Conservation (phyloP, 345 rosid species). For the Linum trigynum region DNA sequence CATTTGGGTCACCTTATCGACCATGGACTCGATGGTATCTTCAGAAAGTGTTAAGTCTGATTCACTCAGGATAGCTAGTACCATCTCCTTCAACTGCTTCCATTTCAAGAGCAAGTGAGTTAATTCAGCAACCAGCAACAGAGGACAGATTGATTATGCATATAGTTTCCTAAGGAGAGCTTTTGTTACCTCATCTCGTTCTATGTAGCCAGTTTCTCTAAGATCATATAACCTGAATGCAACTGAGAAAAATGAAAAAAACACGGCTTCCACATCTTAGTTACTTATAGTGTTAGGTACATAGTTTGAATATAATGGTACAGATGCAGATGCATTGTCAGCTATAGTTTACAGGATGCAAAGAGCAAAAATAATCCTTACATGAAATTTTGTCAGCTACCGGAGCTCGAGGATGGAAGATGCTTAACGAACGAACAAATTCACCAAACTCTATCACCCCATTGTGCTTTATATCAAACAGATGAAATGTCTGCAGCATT, state of each 20-base stretch:
- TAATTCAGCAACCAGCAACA: neutral
- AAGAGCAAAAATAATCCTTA: neutral
- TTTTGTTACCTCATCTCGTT: neutral
- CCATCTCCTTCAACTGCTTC: conserved; percentile 66
- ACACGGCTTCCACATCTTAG: neutral
- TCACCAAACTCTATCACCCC: neutral
- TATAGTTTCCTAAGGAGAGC: neutral
- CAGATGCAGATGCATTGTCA: neutral
- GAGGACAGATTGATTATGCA: no score
- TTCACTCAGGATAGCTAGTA: conserved; percentile 57
- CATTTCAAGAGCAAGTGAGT: neutral
- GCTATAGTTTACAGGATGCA: neutral
- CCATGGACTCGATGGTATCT: conserved; percentile 45
- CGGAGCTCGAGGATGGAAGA: neutral
- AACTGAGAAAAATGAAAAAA: neutral
- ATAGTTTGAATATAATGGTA: no score
- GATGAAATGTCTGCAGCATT: neutral
- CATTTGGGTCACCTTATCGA: conserved; percentile 45
- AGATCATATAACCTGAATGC: neutral
- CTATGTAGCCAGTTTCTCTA: neutral
- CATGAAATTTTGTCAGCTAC: neutral
- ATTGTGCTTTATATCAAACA: neutral
- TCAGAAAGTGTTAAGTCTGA: conserved; percentile 45
- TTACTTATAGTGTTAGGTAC: no score
- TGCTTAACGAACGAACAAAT: neutral